These are phyloP conservation scores for Medicago arabica DNA, from an alignment of 306 rosid species.

Conservation along the genomic window DNA sequence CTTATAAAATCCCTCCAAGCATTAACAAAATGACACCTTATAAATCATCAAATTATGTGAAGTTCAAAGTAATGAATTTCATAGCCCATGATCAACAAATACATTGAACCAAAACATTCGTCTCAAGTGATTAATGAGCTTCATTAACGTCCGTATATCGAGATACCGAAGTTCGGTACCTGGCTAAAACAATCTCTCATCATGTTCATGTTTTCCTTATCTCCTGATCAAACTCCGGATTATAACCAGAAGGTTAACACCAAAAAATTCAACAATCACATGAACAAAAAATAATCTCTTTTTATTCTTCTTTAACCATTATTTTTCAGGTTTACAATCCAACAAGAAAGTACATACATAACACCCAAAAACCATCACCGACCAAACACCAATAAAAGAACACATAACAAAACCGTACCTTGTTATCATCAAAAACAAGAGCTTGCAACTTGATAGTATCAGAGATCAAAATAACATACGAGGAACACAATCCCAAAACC, in stretches of 20 bases:
- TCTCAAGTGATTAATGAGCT: neutral
- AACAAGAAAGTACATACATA: slow-evolving; percentile 8
- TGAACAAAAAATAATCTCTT: neutral
- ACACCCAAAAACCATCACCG: slow-evolving; percentile 40
- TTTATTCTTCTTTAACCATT: slow-evolving; percentile 15
- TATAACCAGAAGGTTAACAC: neutral
- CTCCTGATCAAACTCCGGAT: neutral
- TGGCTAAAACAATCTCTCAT: neutral
- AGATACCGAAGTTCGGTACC: neutral
- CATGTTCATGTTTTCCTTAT: neutral
- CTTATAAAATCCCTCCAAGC: neutral
- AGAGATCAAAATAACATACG: slow-evolving; percentile 39
- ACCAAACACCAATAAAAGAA: slow-evolving; percentile 34
- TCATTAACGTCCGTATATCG: neutral
- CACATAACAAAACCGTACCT: slow-evolving; percentile 43
- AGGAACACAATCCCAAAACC: slow-evolving; percentile 41
- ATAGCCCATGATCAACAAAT: neutral
- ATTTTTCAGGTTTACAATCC: slow-evolving; percentile 23
- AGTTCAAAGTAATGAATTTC: slow-evolving; percentile 28
- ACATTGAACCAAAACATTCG: neutral
- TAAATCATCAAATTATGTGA: neutral
- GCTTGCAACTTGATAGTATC: slow-evolving; percentile 50
- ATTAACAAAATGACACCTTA: neutral
- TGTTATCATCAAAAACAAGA: slow-evolving; percentile 56
- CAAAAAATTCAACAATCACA: neutral